phyloP scores from a whole-genome alignment of 2,329 filamentous ascomycete genomes.

The Lachnellula arida region DNA sequence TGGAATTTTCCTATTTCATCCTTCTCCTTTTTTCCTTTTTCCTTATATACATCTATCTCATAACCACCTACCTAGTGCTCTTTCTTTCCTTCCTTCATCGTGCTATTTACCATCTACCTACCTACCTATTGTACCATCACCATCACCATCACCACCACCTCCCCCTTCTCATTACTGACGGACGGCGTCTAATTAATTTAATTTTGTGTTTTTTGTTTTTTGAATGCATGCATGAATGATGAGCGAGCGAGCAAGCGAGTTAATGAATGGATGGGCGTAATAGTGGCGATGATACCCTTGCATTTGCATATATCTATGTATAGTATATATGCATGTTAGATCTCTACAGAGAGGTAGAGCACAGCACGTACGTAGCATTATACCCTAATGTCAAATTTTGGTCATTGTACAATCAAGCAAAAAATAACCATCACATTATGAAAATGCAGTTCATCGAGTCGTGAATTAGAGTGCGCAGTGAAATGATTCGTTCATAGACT shows the following conservation, averaged over 20 bases:
- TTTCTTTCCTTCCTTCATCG: too few species aligned
- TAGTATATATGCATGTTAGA: background rate
- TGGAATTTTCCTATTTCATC: too few species aligned
- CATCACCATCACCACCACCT: background rate
- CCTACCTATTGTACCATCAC: background rate
- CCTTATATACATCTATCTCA: background rate
- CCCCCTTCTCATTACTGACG: background rate
- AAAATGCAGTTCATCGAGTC: too few species aligned
- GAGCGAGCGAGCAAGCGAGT: background rate
- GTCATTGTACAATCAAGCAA: background rate
- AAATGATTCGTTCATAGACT: background rate
- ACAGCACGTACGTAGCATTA: background rate
- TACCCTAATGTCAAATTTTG: background rate
- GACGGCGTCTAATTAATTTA: background rate
- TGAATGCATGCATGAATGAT: too few species aligned
- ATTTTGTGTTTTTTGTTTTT: background rate
- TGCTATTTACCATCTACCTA: too few species aligned
- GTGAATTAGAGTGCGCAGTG: background rate
- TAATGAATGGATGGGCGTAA: too few species aligned
- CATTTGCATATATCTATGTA: background rate
- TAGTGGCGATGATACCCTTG: background rate
- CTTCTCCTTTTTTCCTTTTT: background rate
- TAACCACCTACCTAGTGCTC: too few species aligned
- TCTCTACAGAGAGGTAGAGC: background rate
- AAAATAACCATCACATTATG: background rate